These are phyloP conservation scores for Trichoderma sp. DNA, from an alignment of 2,329 filamentous ascomycete genomes.

Conservation along the genomic window DNA sequence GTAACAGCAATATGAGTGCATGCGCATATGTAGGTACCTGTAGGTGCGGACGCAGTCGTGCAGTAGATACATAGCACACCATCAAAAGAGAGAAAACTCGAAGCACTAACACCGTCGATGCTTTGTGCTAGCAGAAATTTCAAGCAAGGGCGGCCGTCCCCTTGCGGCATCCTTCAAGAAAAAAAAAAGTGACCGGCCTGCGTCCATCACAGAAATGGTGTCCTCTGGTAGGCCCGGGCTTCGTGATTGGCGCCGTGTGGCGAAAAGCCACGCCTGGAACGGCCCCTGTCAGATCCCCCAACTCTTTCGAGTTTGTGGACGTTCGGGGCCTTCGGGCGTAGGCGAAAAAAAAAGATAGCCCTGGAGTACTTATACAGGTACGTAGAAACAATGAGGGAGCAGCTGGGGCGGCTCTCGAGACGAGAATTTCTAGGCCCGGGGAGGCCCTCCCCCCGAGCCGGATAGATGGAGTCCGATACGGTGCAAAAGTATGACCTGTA, in stretches of 20 bases:
- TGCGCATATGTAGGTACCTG: slow-evolving; percentile 2
- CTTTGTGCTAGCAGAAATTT: background rate
- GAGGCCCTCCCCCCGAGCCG: background rate
- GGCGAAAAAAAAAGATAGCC: background rate
- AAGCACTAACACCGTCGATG: background rate
- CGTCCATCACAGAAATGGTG: slow-evolving; percentile 7
- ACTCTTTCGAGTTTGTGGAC: background rate
- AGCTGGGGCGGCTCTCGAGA: background rate
- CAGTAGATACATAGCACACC: background rate
- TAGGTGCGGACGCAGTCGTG: slow-evolving; percentile 12
- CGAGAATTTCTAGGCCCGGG: background rate
- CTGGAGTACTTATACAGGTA: too few relatives aligned
- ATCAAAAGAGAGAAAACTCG: background rate
- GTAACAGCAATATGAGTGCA: background rate
- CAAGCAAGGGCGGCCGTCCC: slow-evolving; percentile 11
- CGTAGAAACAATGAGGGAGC: background rate
- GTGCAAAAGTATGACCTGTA: background rate
- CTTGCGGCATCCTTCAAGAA: slow-evolving; percentile 2
- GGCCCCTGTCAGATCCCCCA: background rate
- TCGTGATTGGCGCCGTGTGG: slow-evolving; percentile 18
- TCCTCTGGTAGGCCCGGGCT: slow-evolving; percentile 14
- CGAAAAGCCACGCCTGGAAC: background rate
- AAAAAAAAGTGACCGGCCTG: slow-evolving; percentile 11
- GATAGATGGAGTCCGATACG: background rate
- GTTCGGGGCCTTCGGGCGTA: background rate